Evolutionary conservation across 148 eudicot species (phyloP), one percentile per base, ranked within the genome.

Genomic region (Hydrangea macrophylla): DNA sequence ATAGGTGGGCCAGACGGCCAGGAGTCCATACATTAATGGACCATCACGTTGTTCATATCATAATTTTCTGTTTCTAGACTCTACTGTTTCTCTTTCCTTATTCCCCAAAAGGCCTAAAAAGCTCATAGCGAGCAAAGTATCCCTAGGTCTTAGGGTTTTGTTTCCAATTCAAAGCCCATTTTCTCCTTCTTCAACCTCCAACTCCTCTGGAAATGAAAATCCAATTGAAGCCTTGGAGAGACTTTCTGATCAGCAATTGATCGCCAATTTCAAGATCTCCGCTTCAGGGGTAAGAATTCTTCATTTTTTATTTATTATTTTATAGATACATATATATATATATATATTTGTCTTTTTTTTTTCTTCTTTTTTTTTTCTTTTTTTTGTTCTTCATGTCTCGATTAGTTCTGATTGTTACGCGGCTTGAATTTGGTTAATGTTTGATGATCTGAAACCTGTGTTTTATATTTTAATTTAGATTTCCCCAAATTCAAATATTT

Each of bases 91-190:
- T 45, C 2, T 48, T 1, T n/a, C 22, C 5, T 22, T 3, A 20
- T 3, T 18, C 53, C 2, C 0, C 23, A 48, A 18, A 48, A 48
- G 53, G 20, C 23, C 53, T 48, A 55, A 55, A 55, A 55, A 55
- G 18, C 58, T 55, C 58, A 55, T 24, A 55, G 32, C 31, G 31
- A 2, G 15, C 13, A n/a, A n/a, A 18, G 3, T 45, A 15, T 12
- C 2, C n/a, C 54, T 48, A 48, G 58, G 32, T 55, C 58, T 9
- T 55, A 26, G 58, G 32, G 28, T 55, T 55, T 26, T 9, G 28
- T 55, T 55, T n/a, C 57, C 31, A 54, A 26, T 4, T 26, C 26
- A 17, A 55, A 55, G 58, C 32, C 58, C 58, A 55, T 55, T 26
- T 8, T 54, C 54, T 13, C 18, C 54, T 3, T 48, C 54, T 48